Evolutionary conservation across 805 yeast genomes (phyloP), one percentile per base, ranked within the genome.

Genomic region (Ogataea sp.): DNA sequence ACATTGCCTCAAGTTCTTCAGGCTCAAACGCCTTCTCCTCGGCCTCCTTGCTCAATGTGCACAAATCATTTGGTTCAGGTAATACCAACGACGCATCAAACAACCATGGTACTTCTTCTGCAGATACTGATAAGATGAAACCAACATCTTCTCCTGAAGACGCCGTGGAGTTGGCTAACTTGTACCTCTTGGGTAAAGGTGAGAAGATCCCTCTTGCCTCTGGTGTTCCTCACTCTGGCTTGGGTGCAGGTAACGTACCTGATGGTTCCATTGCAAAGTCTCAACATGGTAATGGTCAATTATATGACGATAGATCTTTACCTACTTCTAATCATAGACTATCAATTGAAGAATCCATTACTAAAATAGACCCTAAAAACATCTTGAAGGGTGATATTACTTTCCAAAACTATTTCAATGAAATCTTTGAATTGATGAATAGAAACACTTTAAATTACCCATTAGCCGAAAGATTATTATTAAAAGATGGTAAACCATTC

Each of bases 401-500:
- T 9, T 58, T 55, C 46, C 62, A 58, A 39, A 55, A 50, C 32
- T 58, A 52, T 34, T 59, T 58, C 36, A 49, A 46, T n/a, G 56
- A 55, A 33, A 51, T 58, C 9, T 55, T 59, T 31, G 55, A 56
- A 38, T 39, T 57, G 25, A 53, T 59, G 46, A 44, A 45, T 32
- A 50, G 49, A 18, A 59, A 59, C 37, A 53, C 50, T 35, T 40
- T 59, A 25, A 51, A 56, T 27, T 55, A 53, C 41, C 64, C 64
- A 9, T 44, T 59, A 20, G 50, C 46, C 21, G 58, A 60, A 43
- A 50, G 64, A 45, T 46, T 48, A 45, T 41, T 38, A 8, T 43
- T 57, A 25, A 50, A 55, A 41, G 52, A 57, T 41, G 61, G 62
- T 36, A 57, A 59, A 37, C 62, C 62, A 1, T 48, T 52, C 37